phyloP scores from a whole-genome alignment of 2,329 filamentous ascomycete genomes.

The Cercospora sojina region DNA sequence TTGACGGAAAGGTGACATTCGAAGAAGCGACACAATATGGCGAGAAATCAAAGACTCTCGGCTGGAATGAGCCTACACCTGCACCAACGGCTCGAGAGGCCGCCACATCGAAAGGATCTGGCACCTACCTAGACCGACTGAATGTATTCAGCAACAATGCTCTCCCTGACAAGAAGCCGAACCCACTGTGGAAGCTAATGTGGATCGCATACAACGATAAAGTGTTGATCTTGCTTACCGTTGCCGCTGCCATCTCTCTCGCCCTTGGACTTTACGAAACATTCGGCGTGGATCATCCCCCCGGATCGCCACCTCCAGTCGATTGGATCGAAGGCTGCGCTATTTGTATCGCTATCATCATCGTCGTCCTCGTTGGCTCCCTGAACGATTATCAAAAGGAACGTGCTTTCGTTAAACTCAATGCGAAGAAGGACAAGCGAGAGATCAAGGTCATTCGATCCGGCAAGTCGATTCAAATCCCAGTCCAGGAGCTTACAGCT shows the following conservation, averaged over 20 bases:
- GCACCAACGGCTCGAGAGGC: constrained; percentile 29
- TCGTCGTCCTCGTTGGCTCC: constrained; percentile 75
- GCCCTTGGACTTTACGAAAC: constrained; percentile 70
- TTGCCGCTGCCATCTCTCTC: constrained; percentile 71
- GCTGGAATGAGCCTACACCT: constrained; percentile 29
- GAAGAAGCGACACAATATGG: constrained; percentile 53
- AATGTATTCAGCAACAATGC: constrained; percentile 69
- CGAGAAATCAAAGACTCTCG: constrained; percentile 27
- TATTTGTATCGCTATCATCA: constrained; percentile 71
- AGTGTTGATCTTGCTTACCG: constrained; percentile 68
- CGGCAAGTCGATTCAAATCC: constrained; percentile 66
- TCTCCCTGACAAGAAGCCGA: constrained; percentile 67
- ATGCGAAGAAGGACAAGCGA: constrained; percentile 75
- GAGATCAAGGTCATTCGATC: constrained; percentile 72
- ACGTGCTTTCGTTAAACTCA: constrained; percentile 74
- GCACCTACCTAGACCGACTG: constrained; percentile 61
- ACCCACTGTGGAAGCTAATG: constrained; percentile 67
- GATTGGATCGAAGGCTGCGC: constrained; percentile 85
- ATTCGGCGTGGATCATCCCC: constrained; percentile 51
- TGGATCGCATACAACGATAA: constrained; percentile 85
- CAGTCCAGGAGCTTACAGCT: constrained; percentile 68
- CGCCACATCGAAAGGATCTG: constrained; percentile 20
- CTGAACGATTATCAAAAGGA: constrained; percentile 81
- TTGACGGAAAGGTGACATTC: constrained; percentile 66
- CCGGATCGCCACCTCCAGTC: constrained; percentile 42